Base-by-base conservation (phyloP, 192 early-diverging fungal species). In the Thamnidium elegans region DNA sequence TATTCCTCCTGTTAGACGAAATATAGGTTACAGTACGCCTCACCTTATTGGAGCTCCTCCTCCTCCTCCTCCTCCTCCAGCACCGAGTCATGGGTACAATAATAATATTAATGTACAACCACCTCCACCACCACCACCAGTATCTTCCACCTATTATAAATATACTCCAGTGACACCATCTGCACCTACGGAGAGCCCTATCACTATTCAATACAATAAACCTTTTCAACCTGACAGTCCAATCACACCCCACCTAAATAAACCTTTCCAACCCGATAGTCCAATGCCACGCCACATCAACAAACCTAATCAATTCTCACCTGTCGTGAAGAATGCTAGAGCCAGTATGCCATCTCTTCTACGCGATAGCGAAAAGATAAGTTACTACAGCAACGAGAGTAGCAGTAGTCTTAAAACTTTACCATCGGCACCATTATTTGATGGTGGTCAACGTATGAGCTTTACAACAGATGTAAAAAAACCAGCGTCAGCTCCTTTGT, bases 1-100 rank as follows among this genome's bases (percentile, higher is more conserved):
- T 34, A 34, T 43, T 2, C 55, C 46, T 45, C 71, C 65, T 50
- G 7, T 59, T 11, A 42, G 30, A 48, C 60, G 45, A 48, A 2
- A 8, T 44, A 32, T 20, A 21, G 42, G 42, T 58, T 55, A 55
- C 34, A 6, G 14, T 9, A 55, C 31, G n/a, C 31, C 31, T 34
- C 11, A 23, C 8, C 42, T 19, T 32, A 23, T 26, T 26, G 58
- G 44, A n/a, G 19, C 42, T 15, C 43, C 23, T n/a, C 43, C 58
- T 13, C 10, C 58, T 2, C 11, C 54, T 2, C 13, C 30, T 7
- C 54, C 54, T 17, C 32, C 54, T 19, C 4, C 32, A 55, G 15
- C 23, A 31, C 15, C 31, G 9, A 54, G 7, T 54, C 21, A 32
- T 32, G 31, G 17, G 13, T 21, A 50, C 19, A 55, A 55, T 17